These are phyloP conservation scores for Aspergillus tubingensis DNA, from an alignment of 2,329 filamentous ascomycete species.

Conservation along the genomic window DNA sequence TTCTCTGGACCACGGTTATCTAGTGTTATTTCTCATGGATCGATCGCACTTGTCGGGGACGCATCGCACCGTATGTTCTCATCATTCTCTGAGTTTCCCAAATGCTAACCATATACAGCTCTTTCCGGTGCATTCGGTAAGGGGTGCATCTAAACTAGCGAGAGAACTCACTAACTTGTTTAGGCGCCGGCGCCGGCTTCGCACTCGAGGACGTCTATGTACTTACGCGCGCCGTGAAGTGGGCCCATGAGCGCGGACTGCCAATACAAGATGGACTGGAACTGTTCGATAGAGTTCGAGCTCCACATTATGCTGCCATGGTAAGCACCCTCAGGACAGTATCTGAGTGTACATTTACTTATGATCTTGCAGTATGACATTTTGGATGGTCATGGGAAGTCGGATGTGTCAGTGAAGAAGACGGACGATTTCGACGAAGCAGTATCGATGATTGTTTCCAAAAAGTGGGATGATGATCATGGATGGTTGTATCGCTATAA, in stretches of 20 bases:
- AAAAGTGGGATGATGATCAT: conserved; percentile 12
- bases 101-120: background rate
- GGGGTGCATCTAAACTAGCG: no score
- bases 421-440: conserved; percentile 10
- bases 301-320: conserved; percentile 15
- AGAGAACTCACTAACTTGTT: background rate
- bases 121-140: conserved; percentile 18
- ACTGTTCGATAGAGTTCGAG: conserved; percentile 13
- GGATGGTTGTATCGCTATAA: conserved; percentile 16
- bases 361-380: conserved; percentile 9
- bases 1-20: conserved; percentile 14
- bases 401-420: background rate
- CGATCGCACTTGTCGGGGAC: conserved; percentile 17
- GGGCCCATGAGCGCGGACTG: background rate
- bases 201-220: conserved; percentile 19
- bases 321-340: background rate
- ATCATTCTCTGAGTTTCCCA: no score
- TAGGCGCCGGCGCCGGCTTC: conserved; percentile 17
- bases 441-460: background rate
- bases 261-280: conserved; percentile 1
- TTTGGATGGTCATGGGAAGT: conserved; percentile 6
- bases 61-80: conserved; percentile 18
- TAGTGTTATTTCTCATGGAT: conserved; percentile 2
- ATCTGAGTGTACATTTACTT: background rate
- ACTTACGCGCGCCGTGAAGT: conserved; percentile 10